A percentile compares a stretch with the other conserved stretches of the same genome.
These are phyloP conservation scores for Penicillium vulpinum DNA, from an alignment of 2,329 filamentous ascomycete species.

Conservation along the genomic window DNA sequence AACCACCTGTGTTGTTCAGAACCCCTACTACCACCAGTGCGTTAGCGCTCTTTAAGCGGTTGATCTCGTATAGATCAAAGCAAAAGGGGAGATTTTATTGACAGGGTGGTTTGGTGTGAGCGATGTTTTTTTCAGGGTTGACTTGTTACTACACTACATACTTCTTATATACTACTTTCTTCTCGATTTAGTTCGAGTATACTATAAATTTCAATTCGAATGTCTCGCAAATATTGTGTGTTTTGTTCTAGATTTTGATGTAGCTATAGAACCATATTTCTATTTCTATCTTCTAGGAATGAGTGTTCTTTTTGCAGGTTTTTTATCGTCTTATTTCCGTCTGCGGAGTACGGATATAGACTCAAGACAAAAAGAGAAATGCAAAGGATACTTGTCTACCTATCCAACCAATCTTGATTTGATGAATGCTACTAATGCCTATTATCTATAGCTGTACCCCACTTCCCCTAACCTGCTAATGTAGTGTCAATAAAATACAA, in stretches of 20 bases:
- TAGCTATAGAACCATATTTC: not conserved
- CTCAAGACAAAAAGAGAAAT: not conserved
- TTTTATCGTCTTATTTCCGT: not conserved
- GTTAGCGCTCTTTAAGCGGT: constrained; percentile 26
- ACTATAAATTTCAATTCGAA: constrained; percentile 3
- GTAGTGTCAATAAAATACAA: no score
- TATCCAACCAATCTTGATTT: no score
- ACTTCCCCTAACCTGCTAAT: no score
- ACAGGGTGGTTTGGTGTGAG: constrained; percentile 10
- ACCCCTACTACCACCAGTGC: constrained; percentile 44
- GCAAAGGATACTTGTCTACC: no score
- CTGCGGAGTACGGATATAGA: not conserved
- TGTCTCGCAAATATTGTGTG: not conserved
- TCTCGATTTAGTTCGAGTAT: constrained; percentile 8
- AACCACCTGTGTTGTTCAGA: constrained; percentile 36
- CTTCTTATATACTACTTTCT: constrained; percentile 14
- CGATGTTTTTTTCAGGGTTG: constrained; percentile 7
- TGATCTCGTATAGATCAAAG: not conserved
- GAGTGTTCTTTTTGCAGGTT: no score
- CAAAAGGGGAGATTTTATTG: constrained; percentile 11
- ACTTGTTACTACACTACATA: constrained; percentile 3
- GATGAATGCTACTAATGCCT: not conserved
- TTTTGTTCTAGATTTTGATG: not conserved
- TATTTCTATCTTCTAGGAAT: not conserved
- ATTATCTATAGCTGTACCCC: no score